These are phyloP conservation scores for Blastocystis sp. DNA, from an alignment of 352 stramenopile genomes.

Conservation along the genomic window DNA sequence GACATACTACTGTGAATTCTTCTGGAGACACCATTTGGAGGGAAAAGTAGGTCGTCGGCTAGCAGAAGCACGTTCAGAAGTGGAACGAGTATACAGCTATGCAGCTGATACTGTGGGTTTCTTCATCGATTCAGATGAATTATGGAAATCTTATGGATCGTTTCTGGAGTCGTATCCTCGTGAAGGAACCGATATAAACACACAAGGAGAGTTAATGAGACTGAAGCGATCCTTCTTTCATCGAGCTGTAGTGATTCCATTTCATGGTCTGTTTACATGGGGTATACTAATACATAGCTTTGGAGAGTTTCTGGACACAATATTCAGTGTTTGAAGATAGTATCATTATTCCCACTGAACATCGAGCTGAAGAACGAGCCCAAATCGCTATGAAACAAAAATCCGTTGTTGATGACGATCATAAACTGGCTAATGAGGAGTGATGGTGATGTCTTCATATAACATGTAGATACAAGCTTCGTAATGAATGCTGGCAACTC, in stretches of 20 bases:
- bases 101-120: slow-evolving; percentile 46
- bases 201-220: neutral
- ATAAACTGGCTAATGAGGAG: slow-evolving; percentile 54
- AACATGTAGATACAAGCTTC: neutral
- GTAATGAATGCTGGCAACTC: slow-evolving; percentile 19
- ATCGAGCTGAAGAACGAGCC: neutral
- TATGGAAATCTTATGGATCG: slow-evolving; percentile 23
- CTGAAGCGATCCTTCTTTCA: slow-evolving; percentile 23
- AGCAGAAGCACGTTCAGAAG: neutral
- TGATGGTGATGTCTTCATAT: neutral
- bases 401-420: slow-evolving; percentile 18
- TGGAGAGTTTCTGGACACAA: slow-evolving; percentile 34
- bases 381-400: slow-evolving; percentile 11
- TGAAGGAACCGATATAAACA: neutral
- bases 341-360: neutral
- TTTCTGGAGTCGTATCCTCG: slow-evolving; percentile 19
- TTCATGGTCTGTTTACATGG: neutral
- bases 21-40: neutral
- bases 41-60: slow-evolving; percentile 21
- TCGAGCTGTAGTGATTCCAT: slow-evolving; percentile 31
- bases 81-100: slow-evolving; percentile 38
- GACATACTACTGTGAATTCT: slow-evolving; percentile 47
- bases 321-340: slow-evolving; percentile 49
- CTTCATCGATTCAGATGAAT: slow-evolving; percentile 44
- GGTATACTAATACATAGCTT: neutral